Evolutionary conservation across 1,139 yeast species (phyloP), one percentile per base, ranked within the genome.

Genomic region (Pneumocystis carinii): DNA sequence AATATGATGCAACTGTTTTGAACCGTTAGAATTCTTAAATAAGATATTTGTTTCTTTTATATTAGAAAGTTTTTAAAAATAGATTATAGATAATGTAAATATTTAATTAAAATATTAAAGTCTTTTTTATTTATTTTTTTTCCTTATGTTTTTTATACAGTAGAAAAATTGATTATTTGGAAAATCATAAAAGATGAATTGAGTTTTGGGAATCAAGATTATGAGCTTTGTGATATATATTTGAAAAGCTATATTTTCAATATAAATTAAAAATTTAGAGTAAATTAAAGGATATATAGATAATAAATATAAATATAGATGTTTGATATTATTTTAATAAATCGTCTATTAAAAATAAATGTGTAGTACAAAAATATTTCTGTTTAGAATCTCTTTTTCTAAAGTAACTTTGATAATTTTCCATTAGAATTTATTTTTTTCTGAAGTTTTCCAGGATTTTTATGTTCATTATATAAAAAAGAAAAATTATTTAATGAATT

Each of bases 1-100:
- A 87, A 84, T 92, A 92, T 84, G 99, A 94, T 81, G 98, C 98
- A 77, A 94, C 89, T 75, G 98, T 92, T 75, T 81, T 87, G 79
- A 82, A 84, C 82, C 86, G 86, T 81, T 86, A 86, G 62, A 60
- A 61, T 39, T 37, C 42, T 57, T 41, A 6, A 39, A 17, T 15
- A n/a, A 38, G 2, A 7, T 6, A 41, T 17, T 17, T n/a, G n/a
- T 17, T 7, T 39, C 27, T 41, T 17, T 41, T 17, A 32, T 32
- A 32, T 32, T 32, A 8, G 4, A 32, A 32, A 8, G 35, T 32
- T 32, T 32, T 32, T 5, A 7, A 32, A 32, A 8, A 32, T 32
- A 32, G 35, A 32, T 32, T 32, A 32, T 32, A 32, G 8, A 32
- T 32, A 32, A 3, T 32, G 35, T 32, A 32, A 32, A 32, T 8